phyloP scores from a whole-genome alignment of 352 stramenopile genomes.

The Phytophthora boehmeriae region DNA sequence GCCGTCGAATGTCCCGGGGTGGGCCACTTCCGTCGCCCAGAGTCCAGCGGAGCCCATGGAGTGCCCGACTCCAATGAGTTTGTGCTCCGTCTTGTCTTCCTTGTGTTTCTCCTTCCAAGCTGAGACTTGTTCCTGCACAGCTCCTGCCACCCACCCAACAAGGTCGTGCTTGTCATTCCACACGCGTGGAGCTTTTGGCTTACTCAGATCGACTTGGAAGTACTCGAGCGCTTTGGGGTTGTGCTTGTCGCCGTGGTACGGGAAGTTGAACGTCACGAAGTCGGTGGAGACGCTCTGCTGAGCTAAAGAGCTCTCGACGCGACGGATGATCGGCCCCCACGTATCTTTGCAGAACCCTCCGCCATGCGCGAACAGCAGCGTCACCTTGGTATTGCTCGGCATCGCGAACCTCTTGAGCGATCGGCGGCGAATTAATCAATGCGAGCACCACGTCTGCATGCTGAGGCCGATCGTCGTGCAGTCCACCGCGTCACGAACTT shows the following conservation, averaged over 20 bases:
- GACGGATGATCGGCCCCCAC: conserved; percentile 51
- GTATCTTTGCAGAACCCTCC: conserved; percentile 51
- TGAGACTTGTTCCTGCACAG: conserved; percentile 31
- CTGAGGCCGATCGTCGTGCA: conserved; percentile 1
- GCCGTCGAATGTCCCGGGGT: conserved; percentile 53
- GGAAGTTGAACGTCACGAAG: conserved; percentile 46
- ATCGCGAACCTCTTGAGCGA: conserved; percentile 1
- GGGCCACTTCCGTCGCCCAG: conserved; percentile 38
- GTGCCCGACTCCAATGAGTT: conserved; percentile 53
- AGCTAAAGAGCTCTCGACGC: conserved; percentile 25
- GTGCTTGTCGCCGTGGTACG: conserved; percentile 47
- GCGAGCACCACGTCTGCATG: conserved; percentile 16
- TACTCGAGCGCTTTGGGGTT: conserved; percentile 18
- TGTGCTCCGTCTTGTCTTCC: conserved; percentile 11
- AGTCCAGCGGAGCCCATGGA: conserved; percentile 50
- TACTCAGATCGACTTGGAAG: conserved; percentile 33
- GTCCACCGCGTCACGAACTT: background rate
- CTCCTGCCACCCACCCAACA: conserved; percentile 20
- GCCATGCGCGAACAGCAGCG: conserved; percentile 52
- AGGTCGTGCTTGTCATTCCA: conserved; percentile 35
- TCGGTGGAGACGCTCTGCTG: conserved; percentile 33
- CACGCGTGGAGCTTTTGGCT: conserved; percentile 30
- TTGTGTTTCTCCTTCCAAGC: conserved; percentile 34
- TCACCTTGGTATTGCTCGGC: conserved; percentile 34
- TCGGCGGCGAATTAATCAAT: background rate